Conservation (phyloP, 2,329 filamentous ascomycete species). For the Pseudonectria foliicola region DNA sequence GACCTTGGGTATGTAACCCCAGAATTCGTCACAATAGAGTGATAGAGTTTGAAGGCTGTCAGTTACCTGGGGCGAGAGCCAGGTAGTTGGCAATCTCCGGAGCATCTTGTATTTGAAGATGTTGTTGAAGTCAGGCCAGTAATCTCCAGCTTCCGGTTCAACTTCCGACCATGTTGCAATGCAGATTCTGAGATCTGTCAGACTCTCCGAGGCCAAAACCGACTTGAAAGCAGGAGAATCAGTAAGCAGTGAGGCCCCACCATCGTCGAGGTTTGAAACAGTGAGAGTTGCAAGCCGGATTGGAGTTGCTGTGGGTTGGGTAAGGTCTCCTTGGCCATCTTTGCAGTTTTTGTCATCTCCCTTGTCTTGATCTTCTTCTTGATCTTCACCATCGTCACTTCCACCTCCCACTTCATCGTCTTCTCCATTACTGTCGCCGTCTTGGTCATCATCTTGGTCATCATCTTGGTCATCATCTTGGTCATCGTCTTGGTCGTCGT, state of each 20-base stretch:
- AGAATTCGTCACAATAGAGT: slow-evolving; percentile 27
- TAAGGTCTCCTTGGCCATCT: too few species aligned
- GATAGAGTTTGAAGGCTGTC: slow-evolving; percentile 26
- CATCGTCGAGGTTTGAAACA: slow-evolving; percentile 2
- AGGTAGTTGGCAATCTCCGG: slow-evolving; percentile 6
- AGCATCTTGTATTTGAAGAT: slow-evolving; percentile 8
- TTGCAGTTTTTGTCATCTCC: too few species aligned
- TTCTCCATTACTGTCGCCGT: too few species aligned
- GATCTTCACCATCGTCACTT: too few species aligned
- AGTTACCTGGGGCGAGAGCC: slow-evolving; percentile 8
- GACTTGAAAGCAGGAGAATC: background rate
- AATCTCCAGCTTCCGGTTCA: background rate
- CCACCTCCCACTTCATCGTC: too few species aligned
- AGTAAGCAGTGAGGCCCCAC: background rate
- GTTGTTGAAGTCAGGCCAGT: too few species aligned
- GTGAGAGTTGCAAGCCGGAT: slow-evolving; percentile 1
- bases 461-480: too few species aligned
- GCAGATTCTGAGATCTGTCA: slow-evolving; percentile 1
- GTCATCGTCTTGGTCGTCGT: too few species aligned
- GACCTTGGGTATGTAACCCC: slow-evolving; percentile 29
- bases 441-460: too few species aligned
- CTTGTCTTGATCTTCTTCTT: too few species aligned
- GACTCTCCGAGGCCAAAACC: background rate
- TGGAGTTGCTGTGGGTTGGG: background rate
- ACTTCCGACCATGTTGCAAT: background rate